These are phyloP conservation scores for Prunus kanzakura DNA, from an alignment of 306 rosid genomes.

Conservation along the genomic window DNA sequence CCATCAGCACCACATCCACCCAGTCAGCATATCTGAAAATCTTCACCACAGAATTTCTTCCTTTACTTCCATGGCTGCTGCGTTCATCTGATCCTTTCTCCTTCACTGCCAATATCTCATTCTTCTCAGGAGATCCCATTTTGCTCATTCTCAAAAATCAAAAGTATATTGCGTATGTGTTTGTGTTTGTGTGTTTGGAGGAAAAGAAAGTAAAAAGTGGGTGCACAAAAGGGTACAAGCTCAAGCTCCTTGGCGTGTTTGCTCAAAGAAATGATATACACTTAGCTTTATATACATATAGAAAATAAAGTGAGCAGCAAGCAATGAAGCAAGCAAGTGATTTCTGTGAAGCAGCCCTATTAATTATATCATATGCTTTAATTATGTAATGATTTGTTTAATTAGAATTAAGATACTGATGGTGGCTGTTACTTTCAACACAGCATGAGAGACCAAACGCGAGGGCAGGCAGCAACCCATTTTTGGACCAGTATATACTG, in stretches of 20 bases:
- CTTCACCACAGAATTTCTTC: slow-evolving; percentile 15
- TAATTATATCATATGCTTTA: neutral
- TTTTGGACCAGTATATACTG: slow-evolving; percentile 11
- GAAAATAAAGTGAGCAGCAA: neutral
- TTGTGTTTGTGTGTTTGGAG: neutral
- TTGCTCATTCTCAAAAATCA: neutral
- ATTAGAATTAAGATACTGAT: neutral
- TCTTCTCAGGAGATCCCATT: slow-evolving; percentile 41
- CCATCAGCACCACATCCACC: slow-evolving; percentile 71
- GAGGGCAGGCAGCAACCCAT: neutral
- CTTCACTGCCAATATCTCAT: neutral
- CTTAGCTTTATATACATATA: neutral
- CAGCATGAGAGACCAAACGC: neutral
- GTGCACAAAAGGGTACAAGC: neutral
- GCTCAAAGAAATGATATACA: neutral
- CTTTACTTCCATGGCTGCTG: slow-evolving; percentile 8
- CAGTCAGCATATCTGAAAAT: slow-evolving; percentile 76
- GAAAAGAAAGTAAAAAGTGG: neutral
- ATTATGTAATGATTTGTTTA: neutral
- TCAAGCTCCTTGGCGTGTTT: neutral
- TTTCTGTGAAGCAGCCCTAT: neutral
- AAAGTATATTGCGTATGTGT: neutral
- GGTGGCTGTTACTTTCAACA: slow-evolving; percentile 31
- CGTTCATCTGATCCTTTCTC: slow-evolving; percentile 13
- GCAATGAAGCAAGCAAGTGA: neutral